A percentile compares a stretch with the other conserved stretches of the same genome.
Conservation (phyloP, 257 asterid species). For the Prunella vulgaris region DNA sequence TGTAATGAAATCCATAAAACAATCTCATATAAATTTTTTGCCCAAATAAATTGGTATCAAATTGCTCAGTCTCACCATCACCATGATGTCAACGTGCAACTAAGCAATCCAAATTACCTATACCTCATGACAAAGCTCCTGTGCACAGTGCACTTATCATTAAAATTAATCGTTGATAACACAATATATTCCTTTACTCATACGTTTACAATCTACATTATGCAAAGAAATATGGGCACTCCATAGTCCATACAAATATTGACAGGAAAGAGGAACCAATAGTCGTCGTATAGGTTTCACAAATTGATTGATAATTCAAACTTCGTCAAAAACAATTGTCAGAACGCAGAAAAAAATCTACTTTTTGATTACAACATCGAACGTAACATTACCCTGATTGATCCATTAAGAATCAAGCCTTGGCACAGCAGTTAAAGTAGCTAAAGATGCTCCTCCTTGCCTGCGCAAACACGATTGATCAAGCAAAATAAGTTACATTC, state of each 20-base stretch:
- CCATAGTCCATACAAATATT: conserved; percentile 2
- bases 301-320: background rate
- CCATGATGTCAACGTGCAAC: background rate
- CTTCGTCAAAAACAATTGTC: conserved; percentile 13
- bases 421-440: conserved; percentile 83
- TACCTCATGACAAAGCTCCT: background rate
- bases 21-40: background rate
- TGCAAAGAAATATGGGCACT: background rate
- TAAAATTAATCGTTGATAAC: too few relatives aligned
- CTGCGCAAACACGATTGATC: conserved; percentile 33
- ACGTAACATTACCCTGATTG: background rate
- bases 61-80: background rate
- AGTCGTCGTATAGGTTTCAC: background rate
- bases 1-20: too few relatives aligned
- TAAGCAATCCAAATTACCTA: background rate
- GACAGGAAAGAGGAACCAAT: background rate
- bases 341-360: background rate
- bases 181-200: background rate
- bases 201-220: background rate
- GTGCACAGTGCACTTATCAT: background rate
- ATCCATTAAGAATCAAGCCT: conserved; percentile 45
- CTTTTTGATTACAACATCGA: conserved; percentile 24
- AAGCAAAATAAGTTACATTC: background rate
- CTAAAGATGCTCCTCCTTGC: conserved; percentile 77
- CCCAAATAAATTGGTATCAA: background rate